Percentiles rank a stretch among this genome's conserved stretches.
Conservation (phyloP, 331 rosid genomes). For the Malus hybrid region DNA sequence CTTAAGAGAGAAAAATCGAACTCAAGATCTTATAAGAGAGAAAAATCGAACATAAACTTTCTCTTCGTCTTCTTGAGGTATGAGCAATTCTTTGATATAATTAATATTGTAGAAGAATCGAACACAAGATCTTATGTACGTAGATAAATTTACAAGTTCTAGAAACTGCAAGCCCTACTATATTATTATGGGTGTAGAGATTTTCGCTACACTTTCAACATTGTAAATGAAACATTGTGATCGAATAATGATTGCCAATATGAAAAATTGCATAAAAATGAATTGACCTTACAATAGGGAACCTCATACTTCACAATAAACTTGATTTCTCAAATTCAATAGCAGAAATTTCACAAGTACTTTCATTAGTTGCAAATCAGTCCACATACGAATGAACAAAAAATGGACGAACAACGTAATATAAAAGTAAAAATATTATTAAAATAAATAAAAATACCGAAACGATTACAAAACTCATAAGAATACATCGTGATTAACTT, state of each 20-base stretch:
- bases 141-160: not conserved
- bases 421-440: too few species aligned
- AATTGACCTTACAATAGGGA: not conserved
- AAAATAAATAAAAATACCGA: too few species aligned
- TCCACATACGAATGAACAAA: too few species aligned
- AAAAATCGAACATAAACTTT: too few species aligned
- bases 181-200: not conserved
- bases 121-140: not conserved
- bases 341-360: not conserved
- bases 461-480: accelerated
- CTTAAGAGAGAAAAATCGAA: too few species aligned
- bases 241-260: not conserved
- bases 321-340: not conserved
- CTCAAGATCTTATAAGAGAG: too few species aligned
- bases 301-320: not conserved
- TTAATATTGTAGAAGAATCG: too few species aligned
- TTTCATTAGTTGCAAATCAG: not conserved
- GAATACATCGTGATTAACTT: too few species aligned
- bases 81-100: too few species aligned
- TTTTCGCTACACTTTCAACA: not conserved
- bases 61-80: too few species aligned
- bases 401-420: too few species aligned
- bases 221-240: not conserved
- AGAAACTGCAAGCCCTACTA: not conserved
- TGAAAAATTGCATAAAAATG: not conserved